Base-by-base conservation (phyloP, 176 grass and related monocot genomes). In the Carex kokanica region DNA sequence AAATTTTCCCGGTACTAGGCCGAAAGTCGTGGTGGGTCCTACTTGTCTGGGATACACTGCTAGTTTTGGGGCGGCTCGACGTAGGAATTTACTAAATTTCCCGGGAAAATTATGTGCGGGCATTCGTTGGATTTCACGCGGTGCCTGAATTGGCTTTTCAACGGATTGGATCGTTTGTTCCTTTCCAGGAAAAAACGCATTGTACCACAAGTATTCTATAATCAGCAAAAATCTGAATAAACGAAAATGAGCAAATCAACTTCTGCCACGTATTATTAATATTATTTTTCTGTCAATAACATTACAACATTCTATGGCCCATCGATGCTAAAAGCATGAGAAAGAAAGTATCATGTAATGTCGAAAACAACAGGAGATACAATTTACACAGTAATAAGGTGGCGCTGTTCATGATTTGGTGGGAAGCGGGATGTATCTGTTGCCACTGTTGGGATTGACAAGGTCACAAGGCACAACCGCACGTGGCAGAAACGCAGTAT, bases 61-160 rank as follows among this genome's bases (percentile, higher is more conserved):
- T 20, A 41, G 78, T 29, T 31, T 59, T 1, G 18, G 16, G 57
- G 58, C 78, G 57, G 78, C 29, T 59, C 57, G 11, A 9, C 2
- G 20, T 11, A 24, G n/a, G 41, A 18, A 51, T 51, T 24, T 73
- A 9, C 16, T 68, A 40, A 38, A 18, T 40, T 41, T 69, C 38
- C 5, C 32, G 32, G 29, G 32, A n/a, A 68, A 41, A n/a, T 69
- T 41, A n/a, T n/a, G 6, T 17, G 29, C 38, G 55, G 59, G 58
- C 24, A 65, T 82, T 63, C 23, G 38, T 82, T 82, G 79, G 58
- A 66, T 62, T 52, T 65, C 55, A 61, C 21, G 79, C 60, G 79
- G 3, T 82, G 34, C 14, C 2, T 34, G 16, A 41, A 60, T 45
- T 63, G 23, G 51, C n/a, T 47, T 11, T 23, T 40, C 15, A 16